A percentile compares a stretch with the other conserved stretches of the same genome.
Conservation (phyloP, 2,329 filamentous ascomycete species). For the Sodiomyces alkalinus region DNA sequence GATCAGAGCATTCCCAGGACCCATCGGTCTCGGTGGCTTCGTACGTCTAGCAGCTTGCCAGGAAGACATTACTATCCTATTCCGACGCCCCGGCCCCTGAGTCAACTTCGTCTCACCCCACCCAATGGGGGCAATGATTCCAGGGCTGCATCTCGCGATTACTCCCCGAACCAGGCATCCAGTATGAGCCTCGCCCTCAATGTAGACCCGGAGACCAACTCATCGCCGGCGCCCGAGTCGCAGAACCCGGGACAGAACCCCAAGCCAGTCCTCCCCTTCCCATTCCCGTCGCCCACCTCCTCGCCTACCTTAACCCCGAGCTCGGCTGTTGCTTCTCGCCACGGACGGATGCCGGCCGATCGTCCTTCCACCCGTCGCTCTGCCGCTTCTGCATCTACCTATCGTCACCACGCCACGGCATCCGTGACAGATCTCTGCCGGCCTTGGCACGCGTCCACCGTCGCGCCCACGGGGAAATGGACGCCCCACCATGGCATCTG, state of each 20-base stretch:
- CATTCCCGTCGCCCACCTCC: neutral
- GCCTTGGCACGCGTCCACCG: constrained; percentile 27
- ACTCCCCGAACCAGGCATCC: neutral
- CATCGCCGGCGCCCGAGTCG: neutral
- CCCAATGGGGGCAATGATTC: too few relatives aligned
- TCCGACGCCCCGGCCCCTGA: constrained; percentile 6
- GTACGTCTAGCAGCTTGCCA: constrained; percentile 7
- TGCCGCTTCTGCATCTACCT: constrained; percentile 10
- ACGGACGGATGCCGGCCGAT: too few relatives aligned
- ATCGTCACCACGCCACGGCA: too few relatives aligned
- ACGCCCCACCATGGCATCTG: constrained; percentile 35
- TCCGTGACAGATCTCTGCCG: too few relatives aligned
- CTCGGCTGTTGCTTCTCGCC: neutral
- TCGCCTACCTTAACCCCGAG: neutral
- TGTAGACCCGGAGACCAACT: neutral
- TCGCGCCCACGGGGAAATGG: constrained; percentile 39
- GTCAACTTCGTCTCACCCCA: neutral
- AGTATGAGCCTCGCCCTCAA: constrained; percentile 1
- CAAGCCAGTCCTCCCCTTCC: too few relatives aligned
- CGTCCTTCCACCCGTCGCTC: too few relatives aligned
- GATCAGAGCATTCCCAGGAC: constrained; percentile 47
- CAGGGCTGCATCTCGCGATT: too few relatives aligned
- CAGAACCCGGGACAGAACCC: too few relatives aligned
- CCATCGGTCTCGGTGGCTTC: constrained; percentile 34
- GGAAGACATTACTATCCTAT: constrained; percentile 8